A percentile compares a stretch with the other conserved stretches of the same genome.
These are phyloP conservation scores for Aspergillus homomorphus DNA, from an alignment of 495 filamentous ascomycete species.

Conservation along the genomic window DNA sequence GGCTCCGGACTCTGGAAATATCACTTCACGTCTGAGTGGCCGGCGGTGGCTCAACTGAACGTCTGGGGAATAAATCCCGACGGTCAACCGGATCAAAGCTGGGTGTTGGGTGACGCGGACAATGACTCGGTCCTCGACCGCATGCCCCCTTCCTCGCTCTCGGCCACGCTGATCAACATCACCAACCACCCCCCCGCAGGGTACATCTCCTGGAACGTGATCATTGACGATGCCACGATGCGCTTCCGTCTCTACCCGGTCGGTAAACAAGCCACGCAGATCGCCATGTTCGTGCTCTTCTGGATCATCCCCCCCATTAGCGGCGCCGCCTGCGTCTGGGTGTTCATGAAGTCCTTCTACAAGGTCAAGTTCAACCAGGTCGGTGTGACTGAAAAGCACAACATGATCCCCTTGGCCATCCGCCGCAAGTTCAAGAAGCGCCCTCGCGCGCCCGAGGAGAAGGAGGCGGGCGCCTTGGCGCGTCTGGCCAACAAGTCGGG, in stretches of 20 bases:
- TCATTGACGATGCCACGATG: slow-evolving; percentile 53
- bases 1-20: slow-evolving; percentile 54
- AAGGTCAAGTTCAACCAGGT: slow-evolving; percentile 67
- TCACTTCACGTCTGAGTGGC: slow-evolving; percentile 65
- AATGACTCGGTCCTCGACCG: slow-evolving; percentile 60
- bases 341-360: slow-evolving; percentile 66
- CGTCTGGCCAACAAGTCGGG: slow-evolving; percentile 39
- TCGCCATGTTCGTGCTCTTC: slow-evolving; percentile 56
- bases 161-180: slow-evolving; percentile 57
- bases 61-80: slow-evolving; percentile 66
- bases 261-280: slow-evolving; percentile 53
- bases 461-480: slow-evolving; percentile 25
- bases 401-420: slow-evolving; percentile 27
- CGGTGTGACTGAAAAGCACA: slow-evolving; percentile 51
- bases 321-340: slow-evolving; percentile 47
- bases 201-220: slow-evolving; percentile 54
- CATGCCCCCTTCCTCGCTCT: slow-evolving; percentile 57
- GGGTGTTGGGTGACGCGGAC: slow-evolving; percentile 59
- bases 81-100: slow-evolving; percentile 58
- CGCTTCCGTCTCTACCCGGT: slow-evolving; percentile 51
- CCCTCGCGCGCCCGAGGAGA: slow-evolving; percentile 15
- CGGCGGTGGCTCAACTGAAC: slow-evolving; percentile 59
- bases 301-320: slow-evolving; percentile 52
- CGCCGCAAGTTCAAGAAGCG: slow-evolving; percentile 30
- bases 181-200: slow-evolving; percentile 52